Evolutionary conservation across 495 filamentous ascomycete species (phyloP).

Genomic region (Aspergillus saccharolyticus): DNA sequence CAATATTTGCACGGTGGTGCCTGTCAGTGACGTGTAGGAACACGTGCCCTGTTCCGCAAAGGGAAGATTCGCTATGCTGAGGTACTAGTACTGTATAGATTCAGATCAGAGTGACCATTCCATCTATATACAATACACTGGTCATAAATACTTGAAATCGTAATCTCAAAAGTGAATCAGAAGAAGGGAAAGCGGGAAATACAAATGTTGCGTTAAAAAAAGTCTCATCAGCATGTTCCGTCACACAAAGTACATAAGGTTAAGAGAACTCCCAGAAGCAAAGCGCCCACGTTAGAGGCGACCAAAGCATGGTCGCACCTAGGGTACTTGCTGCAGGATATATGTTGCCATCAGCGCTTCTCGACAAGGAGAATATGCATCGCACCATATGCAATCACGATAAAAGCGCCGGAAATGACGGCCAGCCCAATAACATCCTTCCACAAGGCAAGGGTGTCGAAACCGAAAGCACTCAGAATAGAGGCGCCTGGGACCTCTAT

Average conservation of each 20-base stretch:
- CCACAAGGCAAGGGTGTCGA: conserved; percentile 81
- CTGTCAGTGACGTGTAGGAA: conserved; percentile 26
- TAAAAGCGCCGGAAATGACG: conserved; percentile 75
- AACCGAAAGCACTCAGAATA: conserved; percentile 91
- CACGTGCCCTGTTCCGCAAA: conserved; percentile 24
- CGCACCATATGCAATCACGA: conserved; percentile 81
- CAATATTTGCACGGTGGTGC: background rate
- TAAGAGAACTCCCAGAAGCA: conserved; percentile 1
- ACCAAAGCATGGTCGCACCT: background rate
- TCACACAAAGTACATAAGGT: background rate
- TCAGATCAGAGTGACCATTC: background rate
- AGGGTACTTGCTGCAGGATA: background rate
- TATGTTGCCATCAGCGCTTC: conserved; percentile 55
- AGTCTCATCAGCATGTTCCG: background rate
- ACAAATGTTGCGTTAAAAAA: background rate
- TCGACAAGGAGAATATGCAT: conserved; percentile 95
- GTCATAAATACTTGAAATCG: background rate
- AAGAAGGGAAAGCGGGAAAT: background rate
- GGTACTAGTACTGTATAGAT: no score
- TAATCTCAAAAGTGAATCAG: conserved; percentile 1
- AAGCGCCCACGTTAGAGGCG: background rate
- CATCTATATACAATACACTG: conserved; percentile 9
- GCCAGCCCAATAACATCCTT: conserved; percentile 75
- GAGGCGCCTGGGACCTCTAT: conserved; percentile 94
- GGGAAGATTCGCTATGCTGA: background rate